Evolutionary conservation across 2,329 filamentous ascomycete species (phyloP).

Genomic region (Penicillium sp.): DNA sequence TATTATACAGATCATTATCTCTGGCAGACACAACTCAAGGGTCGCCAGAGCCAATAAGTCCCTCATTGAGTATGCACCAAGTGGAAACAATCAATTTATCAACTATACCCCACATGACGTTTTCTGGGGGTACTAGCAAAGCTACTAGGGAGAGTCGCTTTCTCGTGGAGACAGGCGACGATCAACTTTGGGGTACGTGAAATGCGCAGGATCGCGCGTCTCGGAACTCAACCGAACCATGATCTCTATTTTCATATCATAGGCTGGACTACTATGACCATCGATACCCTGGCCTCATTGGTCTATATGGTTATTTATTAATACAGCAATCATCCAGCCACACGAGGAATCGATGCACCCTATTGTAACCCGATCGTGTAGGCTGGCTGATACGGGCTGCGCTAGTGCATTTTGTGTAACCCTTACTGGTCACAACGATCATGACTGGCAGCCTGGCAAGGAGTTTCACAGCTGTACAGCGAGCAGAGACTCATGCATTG

Average conservation of each 20-base stretch:
- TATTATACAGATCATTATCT: conserved; percentile 50
- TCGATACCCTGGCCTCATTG: neutral
- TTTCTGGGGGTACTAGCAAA: conserved; percentile 49
- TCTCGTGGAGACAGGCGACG: neutral
- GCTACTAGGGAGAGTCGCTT: neutral
- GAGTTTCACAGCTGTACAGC: neutral
- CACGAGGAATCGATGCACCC: neutral
- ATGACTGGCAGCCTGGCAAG: neutral
- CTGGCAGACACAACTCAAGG: conserved; percentile 54
- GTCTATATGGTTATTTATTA: neutral
- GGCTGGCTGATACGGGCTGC: neutral
- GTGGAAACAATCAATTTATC: conserved; percentile 26
- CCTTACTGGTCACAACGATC: neutral
- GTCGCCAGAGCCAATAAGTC: conserved; percentile 47
- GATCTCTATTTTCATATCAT: neutral
- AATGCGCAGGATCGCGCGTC: neutral
- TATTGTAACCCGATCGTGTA: neutral
- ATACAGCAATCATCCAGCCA: neutral
- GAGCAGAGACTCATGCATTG: neutral
- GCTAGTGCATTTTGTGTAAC: neutral
- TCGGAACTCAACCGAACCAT: neutral
- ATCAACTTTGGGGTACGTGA: neutral
- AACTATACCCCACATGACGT: conserved; percentile 51
- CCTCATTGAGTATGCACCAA: conserved; percentile 49
- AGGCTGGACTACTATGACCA: neutral